Base-by-base conservation (phyloP, 257 asterid genomes). In the Rhazya stricta region DNA sequence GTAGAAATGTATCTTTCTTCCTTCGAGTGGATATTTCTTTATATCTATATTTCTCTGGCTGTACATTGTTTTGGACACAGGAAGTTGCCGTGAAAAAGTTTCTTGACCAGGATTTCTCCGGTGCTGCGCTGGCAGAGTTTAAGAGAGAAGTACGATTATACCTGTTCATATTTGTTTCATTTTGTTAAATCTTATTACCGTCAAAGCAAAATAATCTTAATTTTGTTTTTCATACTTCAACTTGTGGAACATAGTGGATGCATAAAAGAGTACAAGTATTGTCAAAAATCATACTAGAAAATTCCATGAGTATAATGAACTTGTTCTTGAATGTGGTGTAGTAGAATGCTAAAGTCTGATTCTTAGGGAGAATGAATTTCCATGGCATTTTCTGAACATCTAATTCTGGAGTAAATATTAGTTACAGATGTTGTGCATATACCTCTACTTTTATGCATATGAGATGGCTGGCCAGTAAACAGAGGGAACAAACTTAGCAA, bases 81-180 rank as follows among this genome's bases (percentile, higher is more conserved):
- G 98, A 95, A 82, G 99, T 95, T 77, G 99, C 99, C 42, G 99
- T 95, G 82, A 95, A 95, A 87, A 95, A 95, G 86, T 92, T 95
- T 84, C 99, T 95, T 75, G 98, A 95, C 76, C 99, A 95, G 88
- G 99, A 95, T 86, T 95, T 95, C 84, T 95, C 96, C 2, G 99
- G 99, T 81, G 99, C 99, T 57, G 99, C 99, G 72, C 82, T 95
- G 88, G 99, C 91, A 56, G 99, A 95, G 88, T 95, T 95, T 84
- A 93, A 88, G 89, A 87, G 99, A 88, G 99, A 95, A 83, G 99
- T 95, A 88, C 79, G 93, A 54, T 60, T 67, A 67, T 79, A 50
- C 70, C 72, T 56, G 58, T 77, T 65, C 63, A 67, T 48, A 36
- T 34, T 23, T 74, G 41, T 71, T 13, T 39, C 15, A 9, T 62